Evolutionary conservation across 176 grass and related monocot genomes (phyloP).

Genomic region (Elymus sibiricus): DNA sequence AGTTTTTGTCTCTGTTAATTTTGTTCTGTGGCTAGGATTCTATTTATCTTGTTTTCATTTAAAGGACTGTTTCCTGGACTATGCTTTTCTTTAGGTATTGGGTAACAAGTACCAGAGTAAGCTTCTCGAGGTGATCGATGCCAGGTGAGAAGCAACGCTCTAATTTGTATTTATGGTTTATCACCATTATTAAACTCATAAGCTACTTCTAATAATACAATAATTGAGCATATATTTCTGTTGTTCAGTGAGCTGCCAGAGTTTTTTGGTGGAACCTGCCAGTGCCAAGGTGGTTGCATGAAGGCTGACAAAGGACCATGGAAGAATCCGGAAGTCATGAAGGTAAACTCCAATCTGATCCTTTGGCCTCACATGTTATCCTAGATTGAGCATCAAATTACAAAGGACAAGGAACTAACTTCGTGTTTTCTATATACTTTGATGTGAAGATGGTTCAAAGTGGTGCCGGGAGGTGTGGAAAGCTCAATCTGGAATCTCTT

Average conservation of each 20-base stretch:
- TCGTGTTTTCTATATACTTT: slow-evolving; percentile 9
- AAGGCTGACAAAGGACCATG: slow-evolving; percentile 96
- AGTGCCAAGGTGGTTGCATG: slow-evolving; percentile 83
- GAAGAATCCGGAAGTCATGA: slow-evolving; percentile 84
- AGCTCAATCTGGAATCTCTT: slow-evolving; percentile 16
- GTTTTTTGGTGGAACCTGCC: slow-evolving; percentile 90
- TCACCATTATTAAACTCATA: not conserved
- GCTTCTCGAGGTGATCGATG: slow-evolving; percentile 96
- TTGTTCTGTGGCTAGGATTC: not conserved
- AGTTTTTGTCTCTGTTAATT: slow-evolving; percentile 6
- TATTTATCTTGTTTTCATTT: not conserved
- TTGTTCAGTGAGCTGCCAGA: slow-evolving; percentile 80
- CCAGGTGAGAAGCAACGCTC: slow-evolving; percentile 44
- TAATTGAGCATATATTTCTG: not conserved
- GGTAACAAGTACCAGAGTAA: slow-evolving; percentile 99
- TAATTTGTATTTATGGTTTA: not conserved
- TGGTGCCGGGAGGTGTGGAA: slow-evolving; percentile 66
- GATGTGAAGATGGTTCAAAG: slow-evolving; percentile 74
- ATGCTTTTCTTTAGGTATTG: slow-evolving; percentile 62
- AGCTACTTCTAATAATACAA: not conserved
- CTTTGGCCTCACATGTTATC: not conserved
- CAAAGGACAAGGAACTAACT: slow-evolving; percentile 1
- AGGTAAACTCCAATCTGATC: slow-evolving; percentile 40
- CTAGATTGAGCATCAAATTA: not conserved
- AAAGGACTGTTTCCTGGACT: slow-evolving; percentile 7